Evolutionary conservation across 495 filamentous ascomycete genomes (phyloP).

Genomic region (Hapsidospora chrysogenum): DNA sequence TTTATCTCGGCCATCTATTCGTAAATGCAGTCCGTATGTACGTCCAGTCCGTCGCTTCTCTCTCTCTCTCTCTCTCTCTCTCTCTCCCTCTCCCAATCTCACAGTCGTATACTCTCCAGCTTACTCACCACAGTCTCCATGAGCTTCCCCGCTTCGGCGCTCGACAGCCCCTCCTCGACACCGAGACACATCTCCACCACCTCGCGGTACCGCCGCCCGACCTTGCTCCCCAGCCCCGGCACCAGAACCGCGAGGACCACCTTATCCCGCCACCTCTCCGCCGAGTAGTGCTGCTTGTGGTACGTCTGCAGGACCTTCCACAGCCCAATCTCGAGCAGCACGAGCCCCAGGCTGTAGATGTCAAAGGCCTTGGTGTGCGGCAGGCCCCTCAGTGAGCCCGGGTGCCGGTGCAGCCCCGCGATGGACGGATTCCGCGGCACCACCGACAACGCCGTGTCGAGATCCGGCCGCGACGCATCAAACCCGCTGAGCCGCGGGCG

Average conservation of each 20-base stretch:
- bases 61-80: too few species aligned
- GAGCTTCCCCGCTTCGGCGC: slow-evolving; percentile 9
- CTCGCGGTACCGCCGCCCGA: slow-evolving; percentile 10
- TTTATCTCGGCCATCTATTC: too few species aligned
- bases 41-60: too few species aligned
- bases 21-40: too few species aligned
- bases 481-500: slow-evolving; percentile 16
- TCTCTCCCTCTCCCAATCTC: too few species aligned
- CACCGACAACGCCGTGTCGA: slow-evolving; percentile 15
- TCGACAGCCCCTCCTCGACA: slow-evolving; percentile 7
- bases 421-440: slow-evolving; percentile 8
- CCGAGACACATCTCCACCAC: slow-evolving; percentile 13
- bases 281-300: slow-evolving; percentile 13
- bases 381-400: slow-evolving; percentile 7
- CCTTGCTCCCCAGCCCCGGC: slow-evolving; percentile 14
- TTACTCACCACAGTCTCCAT: slow-evolving; percentile 15
- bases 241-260: slow-evolving; percentile 11
- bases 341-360: slow-evolving; percentile 14
- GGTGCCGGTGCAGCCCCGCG: slow-evolving; percentile 16
- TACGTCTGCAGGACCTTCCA: slow-evolving; percentile 11
- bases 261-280: slow-evolving; percentile 13
- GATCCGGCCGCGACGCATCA: slow-evolving; percentile 17
- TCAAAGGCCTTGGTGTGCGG: slow-evolving; percentile 13
- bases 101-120: slow-evolving; percentile 13
- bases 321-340: slow-evolving; percentile 14